Base-by-base conservation (phyloP, 2,329 filamentous ascomycete genomes). In the Tympanopsis confertula region DNA sequence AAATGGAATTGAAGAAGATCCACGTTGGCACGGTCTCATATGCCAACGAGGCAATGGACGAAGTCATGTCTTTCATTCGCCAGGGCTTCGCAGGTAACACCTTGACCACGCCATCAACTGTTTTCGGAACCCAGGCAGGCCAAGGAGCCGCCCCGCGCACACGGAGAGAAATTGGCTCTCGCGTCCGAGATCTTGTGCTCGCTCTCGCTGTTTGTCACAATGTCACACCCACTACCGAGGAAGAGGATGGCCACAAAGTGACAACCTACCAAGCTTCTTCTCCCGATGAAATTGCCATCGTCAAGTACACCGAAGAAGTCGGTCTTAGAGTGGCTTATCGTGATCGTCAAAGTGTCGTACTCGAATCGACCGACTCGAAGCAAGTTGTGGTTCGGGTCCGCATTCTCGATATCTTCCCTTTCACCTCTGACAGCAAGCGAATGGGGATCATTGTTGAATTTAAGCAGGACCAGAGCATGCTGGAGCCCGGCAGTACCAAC, bases 1-100 rank as follows among this genome's bases (percentile, higher is more conserved):
- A 94, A 52, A 95, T 95, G 88, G 89, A 95, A 53, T 82, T 98
- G 71, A 94, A 93, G 55, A 98, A 98, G 61, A 89, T 98, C 4
- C 93, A 98, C 51, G 86, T 98, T 38, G 91, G 93, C 7, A 98
- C 91, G 7, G 91, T 96, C 1, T 96, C 89, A 1, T 98, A 98
- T 52, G 91, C 89, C 22, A 94, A 94, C 48, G 91, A 98, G 54
- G 89, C 91, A 7, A 98, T 98, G 91, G 91, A 96, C 48, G 93
- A 98, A 62, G 91, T 98, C 12, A 66, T 77, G 12, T 74, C 83
- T 0, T 95, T 94, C 53, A 74, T 98, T 37, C 78, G 73, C 44
- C 88, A 95, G 55, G 85, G 82, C 4, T 94, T 96, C 49, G 70
- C 78, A 12, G 54, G 68, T 29, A 63, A 65, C 28, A 57, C 63